These are phyloP conservation scores for Prillingera fragicola DNA, from an alignment of 1,284 basidiomycete species.

Conservation along the genomic window DNA sequence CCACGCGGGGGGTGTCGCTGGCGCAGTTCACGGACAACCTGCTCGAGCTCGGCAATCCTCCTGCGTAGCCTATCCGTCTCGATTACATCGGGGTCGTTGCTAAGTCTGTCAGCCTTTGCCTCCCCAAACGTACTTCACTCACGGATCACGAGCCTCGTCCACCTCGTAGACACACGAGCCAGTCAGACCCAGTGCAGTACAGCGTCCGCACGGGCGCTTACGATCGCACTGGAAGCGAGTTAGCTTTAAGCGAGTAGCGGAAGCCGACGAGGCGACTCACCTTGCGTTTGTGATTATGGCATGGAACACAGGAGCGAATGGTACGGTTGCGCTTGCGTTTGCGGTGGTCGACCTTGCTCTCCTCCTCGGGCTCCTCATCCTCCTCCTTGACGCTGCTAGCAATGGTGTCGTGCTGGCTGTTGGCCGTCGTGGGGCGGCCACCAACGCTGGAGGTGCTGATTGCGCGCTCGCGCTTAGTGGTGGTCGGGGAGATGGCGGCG, in stretches of 20 bases:
- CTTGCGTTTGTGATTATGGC: constrained; percentile 87
- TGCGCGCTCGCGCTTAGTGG: no score
- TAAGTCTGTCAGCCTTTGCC: constrained; percentile 35
- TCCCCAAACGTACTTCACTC: constrained; percentile 30
- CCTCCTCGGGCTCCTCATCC: no score
- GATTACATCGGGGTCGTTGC: constrained; percentile 74
- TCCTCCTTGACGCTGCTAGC: constrained; percentile 7
- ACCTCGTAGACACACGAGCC: constrained; percentile 88
- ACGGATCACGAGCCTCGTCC: constrained; percentile 77
- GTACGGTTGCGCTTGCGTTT: constrained; percentile 73
- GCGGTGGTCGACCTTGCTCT: constrained; percentile 53
- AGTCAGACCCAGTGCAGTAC: constrained; percentile 65
- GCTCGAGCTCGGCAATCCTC: constrained; percentile 82
- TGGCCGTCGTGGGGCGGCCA: no score
- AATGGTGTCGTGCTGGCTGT: constrained; percentile 2
- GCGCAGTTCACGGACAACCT: constrained; percentile 66
- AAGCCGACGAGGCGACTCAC: constrained; percentile 48
- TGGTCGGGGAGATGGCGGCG: no score
- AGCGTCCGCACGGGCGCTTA: constrained; percentile 67
- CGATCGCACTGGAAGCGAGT: constrained; percentile 43
- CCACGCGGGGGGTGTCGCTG: constrained; percentile 28
- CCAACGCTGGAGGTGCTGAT: no score
- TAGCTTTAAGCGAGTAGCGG: neutral
- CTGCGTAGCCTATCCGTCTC: constrained; percentile 75
- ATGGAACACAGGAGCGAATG: constrained; percentile 80